Percentiles rank a stretch among this genome's conserved stretches.
These are phyloP conservation scores for Kwoniella shandongensis DNA, from an alignment of 768 basidiomycete genomes.

Conservation along the genomic window DNA sequence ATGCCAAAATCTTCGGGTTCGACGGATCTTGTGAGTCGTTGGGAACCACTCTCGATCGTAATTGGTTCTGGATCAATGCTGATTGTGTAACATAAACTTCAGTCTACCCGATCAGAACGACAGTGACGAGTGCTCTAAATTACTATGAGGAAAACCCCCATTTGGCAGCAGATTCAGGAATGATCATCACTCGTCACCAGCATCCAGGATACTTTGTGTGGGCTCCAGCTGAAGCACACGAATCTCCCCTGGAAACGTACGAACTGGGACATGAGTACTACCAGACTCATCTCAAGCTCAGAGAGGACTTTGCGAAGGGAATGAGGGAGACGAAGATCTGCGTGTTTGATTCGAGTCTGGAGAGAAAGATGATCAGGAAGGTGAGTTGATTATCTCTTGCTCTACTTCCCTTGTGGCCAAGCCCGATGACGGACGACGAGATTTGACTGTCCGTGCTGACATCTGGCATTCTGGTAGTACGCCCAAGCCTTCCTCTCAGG, in stretches of 20 bases:
- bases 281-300: slow-evolving; percentile 30
- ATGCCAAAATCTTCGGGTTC: slow-evolving; percentile 50
- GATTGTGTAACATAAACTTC: too few relatives aligned
- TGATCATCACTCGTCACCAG: slow-evolving; percentile 33
- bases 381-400: slow-evolving; percentile 16
- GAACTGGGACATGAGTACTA: slow-evolving; percentile 36
- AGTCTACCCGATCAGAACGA: slow-evolving; percentile 51
- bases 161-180: not conserved
- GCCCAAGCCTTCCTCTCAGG: slow-evolving; percentile 48
- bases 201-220: slow-evolving; percentile 49
- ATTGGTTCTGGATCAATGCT: not conserved
- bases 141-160: slow-evolving; percentile 3
- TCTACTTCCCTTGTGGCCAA: not conserved
- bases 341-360: slow-evolving; percentile 50
- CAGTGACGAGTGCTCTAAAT: slow-evolving; percentile 33
- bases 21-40: slow-evolving; percentile 49
- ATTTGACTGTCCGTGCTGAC: not conserved
- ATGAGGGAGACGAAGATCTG: slow-evolving; percentile 49
- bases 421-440: not conserved
- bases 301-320: slow-evolving; percentile 46
- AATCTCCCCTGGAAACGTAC: slow-evolving; percentile 47
- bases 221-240: slow-evolving; percentile 17
- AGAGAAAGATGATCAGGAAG: slow-evolving; percentile 51
- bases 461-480: slow-evolving; percentile 24
- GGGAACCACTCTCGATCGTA: not conserved